Conservation (phyloP, 2,329 filamentous ascomycete species). For the Aspergillus amoenus region DNA sequence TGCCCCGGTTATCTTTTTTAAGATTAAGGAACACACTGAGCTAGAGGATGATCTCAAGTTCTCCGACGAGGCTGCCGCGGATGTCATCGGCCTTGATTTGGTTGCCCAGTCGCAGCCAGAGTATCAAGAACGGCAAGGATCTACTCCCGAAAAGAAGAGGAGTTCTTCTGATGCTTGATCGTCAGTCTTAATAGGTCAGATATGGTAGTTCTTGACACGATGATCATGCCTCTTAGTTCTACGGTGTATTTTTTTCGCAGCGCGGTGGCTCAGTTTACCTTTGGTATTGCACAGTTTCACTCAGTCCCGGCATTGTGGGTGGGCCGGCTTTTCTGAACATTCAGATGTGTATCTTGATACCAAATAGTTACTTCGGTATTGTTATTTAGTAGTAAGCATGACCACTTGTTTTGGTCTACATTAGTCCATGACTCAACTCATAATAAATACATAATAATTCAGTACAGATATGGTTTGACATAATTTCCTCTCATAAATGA, state of each 20-base stretch:
- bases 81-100: constrained; percentile 52
- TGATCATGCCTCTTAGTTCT: constrained; percentile 1
- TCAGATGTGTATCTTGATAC: constrained; percentile 1
- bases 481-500: too few species aligned
- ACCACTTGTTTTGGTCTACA: neutral
- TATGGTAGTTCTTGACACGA: constrained; percentile 4
- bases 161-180: neutral
- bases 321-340: neutral
- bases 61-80: constrained; percentile 76
- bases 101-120: constrained; percentile 8
- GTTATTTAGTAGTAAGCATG: constrained; percentile 1
- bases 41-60: constrained; percentile 81
- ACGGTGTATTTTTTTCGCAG: neutral
- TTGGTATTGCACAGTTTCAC: constrained; percentile 4
- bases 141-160: neutral
- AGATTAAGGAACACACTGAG: constrained; percentile 77
- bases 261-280: neutral
- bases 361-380: neutral
- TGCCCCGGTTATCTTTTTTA: constrained; percentile 73
- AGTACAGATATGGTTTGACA: too few species aligned
- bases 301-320: neutral
- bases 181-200: neutral
- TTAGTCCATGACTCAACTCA: neutral
- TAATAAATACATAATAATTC: neutral
- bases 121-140: neutral